Evolutionary conservation across 768 basidiomycete species (phyloP).

Genomic region (Termitomyces sp.): DNA sequence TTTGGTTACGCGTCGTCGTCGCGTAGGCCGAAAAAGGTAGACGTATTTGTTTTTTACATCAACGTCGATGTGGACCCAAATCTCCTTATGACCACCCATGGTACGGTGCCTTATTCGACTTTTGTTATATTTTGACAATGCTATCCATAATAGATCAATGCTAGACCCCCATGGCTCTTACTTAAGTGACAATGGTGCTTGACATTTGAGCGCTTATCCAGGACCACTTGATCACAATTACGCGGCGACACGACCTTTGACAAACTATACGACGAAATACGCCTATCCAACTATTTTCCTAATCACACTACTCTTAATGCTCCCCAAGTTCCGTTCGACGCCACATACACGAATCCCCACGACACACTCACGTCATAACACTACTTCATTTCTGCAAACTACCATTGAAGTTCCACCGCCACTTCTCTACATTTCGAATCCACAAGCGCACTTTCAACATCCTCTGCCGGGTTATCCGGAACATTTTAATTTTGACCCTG

Average conservation of each 20-base stretch:
- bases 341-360: slow-evolving; percentile 7
- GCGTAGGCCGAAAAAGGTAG: slow-evolving; percentile 15
- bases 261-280: slow-evolving; percentile 1
- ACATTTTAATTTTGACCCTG: background rate
- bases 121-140: slow-evolving; percentile 1
- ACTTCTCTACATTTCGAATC: background rate
- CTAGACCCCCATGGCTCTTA: background rate
- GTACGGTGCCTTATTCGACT: slow-evolving; percentile 8
- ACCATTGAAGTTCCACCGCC: background rate
- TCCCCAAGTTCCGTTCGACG: background rate
- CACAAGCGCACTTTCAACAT: background rate
- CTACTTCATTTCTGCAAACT: background rate
- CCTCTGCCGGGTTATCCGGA: background rate
- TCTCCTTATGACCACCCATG: slow-evolving; percentile 7
- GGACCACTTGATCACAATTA: slow-evolving; percentile 4
- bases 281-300: background rate
- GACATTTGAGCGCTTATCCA: background rate
- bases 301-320: background rate
- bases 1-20: slow-evolving; percentile 20
- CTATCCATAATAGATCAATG: slow-evolving; percentile 8
- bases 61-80: slow-evolving; percentile 7
- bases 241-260: background rate
- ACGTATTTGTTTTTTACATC: slow-evolving; percentile 13
- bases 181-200: background rate
- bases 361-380: slow-evolving; percentile 1